phyloP scores from a whole-genome alignment of 805 yeast species.

The Pichia eremophila region DNA sequence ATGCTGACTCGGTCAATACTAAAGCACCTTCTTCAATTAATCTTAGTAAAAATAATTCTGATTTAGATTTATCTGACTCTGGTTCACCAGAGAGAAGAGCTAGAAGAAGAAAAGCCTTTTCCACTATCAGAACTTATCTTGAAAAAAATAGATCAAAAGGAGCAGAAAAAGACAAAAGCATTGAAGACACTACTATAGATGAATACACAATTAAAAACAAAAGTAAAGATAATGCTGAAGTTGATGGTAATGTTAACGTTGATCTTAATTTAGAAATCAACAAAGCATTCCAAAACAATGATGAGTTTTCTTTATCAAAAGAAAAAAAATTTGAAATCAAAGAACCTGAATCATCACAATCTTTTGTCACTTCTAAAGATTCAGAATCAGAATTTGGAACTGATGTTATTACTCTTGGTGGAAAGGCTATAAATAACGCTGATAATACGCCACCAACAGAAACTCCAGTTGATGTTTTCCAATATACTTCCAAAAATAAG shows the following conservation, averaged over 20 bases:
- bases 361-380: background rate
- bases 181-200: background rate
- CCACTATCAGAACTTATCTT: slow-evolving; percentile 3
- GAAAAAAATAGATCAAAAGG: slow-evolving; percentile 4
- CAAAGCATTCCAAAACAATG: background rate
- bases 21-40: too few species aligned
- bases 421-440: background rate
- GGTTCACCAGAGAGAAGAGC: background rate
- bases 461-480: too few species aligned
- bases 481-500: background rate
- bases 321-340: too few species aligned
- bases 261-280: background rate
- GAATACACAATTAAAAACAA: too few species aligned
- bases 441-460: too few species aligned
- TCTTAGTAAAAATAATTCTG: too few species aligned
- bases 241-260: too few species aligned
- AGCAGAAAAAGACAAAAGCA: background rate
- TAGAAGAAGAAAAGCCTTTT: slow-evolving; percentile 5
- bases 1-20: too few species aligned
- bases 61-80: too few species aligned
- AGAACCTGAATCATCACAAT: background rate
- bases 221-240: too few species aligned
- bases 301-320: background rate
- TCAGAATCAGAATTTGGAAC: slow-evolving; percentile 8
- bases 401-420: slow-evolving; percentile 2